Evolutionary conservation across 1,284 basidiomycete genomes (phyloP).

Genomic region (Moesziomyces antarcticus): DNA sequence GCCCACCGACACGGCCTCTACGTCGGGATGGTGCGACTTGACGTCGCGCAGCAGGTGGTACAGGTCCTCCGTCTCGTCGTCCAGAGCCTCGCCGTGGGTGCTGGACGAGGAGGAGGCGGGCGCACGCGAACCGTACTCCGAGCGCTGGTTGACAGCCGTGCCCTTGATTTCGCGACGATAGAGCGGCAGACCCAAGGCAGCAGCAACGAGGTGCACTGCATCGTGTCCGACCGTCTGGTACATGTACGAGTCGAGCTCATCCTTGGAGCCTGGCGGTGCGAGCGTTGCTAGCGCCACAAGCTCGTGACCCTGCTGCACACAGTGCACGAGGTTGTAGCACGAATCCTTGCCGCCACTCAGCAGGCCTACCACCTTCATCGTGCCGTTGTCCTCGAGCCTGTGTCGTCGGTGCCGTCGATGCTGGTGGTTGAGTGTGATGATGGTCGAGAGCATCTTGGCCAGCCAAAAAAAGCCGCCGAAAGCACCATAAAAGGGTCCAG

Average conservation of each 20-base stretch:
- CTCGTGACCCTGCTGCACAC: conserved; percentile 84
- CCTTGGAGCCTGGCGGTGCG: conserved; percentile 83
- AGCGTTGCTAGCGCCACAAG: conserved; percentile 90
- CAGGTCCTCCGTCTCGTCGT: conserved; percentile 96
- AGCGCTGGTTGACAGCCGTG: conserved; percentile 80
- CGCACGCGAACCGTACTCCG: conserved; percentile 79
- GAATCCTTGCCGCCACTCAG: conserved; percentile 98
- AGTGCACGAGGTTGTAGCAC: conserved; percentile 94
- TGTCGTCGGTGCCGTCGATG: background rate
- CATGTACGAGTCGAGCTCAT: conserved; percentile 98
- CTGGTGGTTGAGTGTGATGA: background rate
- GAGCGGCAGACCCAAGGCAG: conserved; percentile 86
- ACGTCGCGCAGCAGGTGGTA: conserved; percentile 80
- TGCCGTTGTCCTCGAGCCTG: background rate
- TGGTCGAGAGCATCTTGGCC: background rate
- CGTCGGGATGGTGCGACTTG: conserved; percentile 78
- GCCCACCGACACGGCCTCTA: conserved; percentile 89
- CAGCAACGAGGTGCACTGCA: conserved; percentile 86
- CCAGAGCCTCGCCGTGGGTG: conserved; percentile 67
- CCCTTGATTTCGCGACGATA: conserved; percentile 85
- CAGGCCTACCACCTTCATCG: conserved; percentile 93
- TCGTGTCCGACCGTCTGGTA: conserved; percentile 98
- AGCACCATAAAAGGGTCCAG: background rate
- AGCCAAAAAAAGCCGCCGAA: background rate
- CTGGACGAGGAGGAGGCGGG: conserved; percentile 1